Evolutionary conservation across 805 yeast species (phyloP).

Genomic region (Candida qinlingensis): DNA sequence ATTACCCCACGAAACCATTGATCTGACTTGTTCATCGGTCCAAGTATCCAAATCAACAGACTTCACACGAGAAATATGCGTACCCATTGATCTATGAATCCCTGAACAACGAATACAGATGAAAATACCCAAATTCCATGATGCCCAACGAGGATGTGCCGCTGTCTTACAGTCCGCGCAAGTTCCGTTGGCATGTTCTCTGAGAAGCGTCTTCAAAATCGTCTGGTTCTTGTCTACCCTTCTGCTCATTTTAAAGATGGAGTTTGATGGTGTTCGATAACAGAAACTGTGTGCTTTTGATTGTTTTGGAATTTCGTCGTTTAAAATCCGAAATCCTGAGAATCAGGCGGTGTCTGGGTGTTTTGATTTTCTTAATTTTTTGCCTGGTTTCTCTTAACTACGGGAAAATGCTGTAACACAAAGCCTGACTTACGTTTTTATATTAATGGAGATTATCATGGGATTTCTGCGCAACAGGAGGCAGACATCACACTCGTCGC

Average conservation of each 20-base stretch:
- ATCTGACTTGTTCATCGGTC: conserved; percentile 87
- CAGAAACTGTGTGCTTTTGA: too few species aligned
- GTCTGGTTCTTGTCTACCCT: conserved; percentile 27
- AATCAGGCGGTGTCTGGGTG: not conserved
- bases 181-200: conserved; percentile 66
- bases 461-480: not conserved
- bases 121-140: conserved; percentile 92
- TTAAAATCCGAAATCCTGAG: not conserved
- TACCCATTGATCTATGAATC: conserved; percentile 90
- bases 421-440: not conserved
- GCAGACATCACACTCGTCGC: not conserved
- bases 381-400: not conserved
- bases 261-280: too few species aligned
- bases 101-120: conserved; percentile 95
- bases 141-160: conserved; percentile 95
- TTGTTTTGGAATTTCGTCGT: not conserved
- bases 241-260: conserved; percentile 10
- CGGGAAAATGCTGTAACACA: not conserved
- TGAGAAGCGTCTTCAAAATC: conserved; percentile 67
- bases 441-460: not conserved
- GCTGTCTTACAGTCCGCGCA: conserved; percentile 93
- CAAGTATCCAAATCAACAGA: conserved; percentile 93
- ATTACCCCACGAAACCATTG: conserved; percentile 86
- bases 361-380: not conserved
- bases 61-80: conserved; percentile 89